Base-by-base conservation (phyloP, 2,329 filamentous ascomycete species). In the Venturia carpophila region DNA sequence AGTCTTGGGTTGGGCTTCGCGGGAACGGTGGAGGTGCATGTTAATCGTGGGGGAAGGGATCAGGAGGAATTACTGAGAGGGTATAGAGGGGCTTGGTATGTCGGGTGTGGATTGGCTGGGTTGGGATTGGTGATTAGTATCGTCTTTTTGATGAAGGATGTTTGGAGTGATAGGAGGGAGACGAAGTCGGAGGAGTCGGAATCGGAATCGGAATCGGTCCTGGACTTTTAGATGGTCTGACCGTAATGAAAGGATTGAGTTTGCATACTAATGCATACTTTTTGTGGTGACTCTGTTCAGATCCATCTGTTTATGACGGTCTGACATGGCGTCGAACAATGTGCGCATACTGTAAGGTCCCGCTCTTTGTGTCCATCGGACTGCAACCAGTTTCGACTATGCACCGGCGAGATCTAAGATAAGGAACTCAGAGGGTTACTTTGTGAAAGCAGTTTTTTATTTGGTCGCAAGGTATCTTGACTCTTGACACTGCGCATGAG, bases 1-100 rank as follows among this genome's bases (percentile, higher is more conserved):
- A 75, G 74, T 13, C 72, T 78, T 30, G 77, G 76, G 5, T 68
- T 79, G 27, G 77, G 77, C 0, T 74, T 79, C 62, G 77, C 76
- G 13, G 77, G 76, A 0, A 79, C 76, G 0, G 75, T 79, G 1
- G 77, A 79, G 66, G 71, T 69, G 7, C 70, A 78, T 62, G 70
- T 76, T 2, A 76, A 75, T 63, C 66, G 71, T 41, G 74, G 75
- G 5, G 75, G 71, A 1, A 52, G 55, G 7, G 71, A 68, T 10
- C 42, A 62, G 15, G 68, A 68, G n/a, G 72, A 77, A 64, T 52
- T 71, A 41, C 63, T 79, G 41, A 66, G 55, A 42, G 77, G 77
- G 7, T 78, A 76, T 65, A 71, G 77, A 1, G 73, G 71, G 17
- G 77, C 77, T 0, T 71, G 72, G 68, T 79, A 77, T 67, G 60